A percentile compares a stretch with the other conserved stretches of the same genome.
Evolutionary conservation across 164 flowering plant species (phyloP).

Genomic region (Stephania cephalantha): DNA sequence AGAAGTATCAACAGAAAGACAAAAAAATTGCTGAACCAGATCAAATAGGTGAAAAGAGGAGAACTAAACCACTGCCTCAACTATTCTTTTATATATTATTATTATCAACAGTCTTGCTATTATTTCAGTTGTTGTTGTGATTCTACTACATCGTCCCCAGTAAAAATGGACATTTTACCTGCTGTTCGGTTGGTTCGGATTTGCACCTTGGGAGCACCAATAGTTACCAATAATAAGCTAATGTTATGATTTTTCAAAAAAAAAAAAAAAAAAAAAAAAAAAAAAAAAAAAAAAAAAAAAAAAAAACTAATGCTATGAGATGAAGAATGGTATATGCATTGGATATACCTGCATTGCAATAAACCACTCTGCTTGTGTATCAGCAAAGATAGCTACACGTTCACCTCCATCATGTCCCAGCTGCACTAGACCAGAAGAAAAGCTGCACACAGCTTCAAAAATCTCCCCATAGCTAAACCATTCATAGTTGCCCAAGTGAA

Average conservation of each 20-base stretch:
- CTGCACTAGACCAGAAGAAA: conserved; percentile 77
- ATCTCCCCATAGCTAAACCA: conserved; percentile 71
- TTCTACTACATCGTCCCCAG: too few species aligned
- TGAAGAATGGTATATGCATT: conserved; percentile 2
- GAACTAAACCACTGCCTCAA: background rate
- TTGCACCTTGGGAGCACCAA: background rate
- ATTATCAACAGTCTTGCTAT: too few species aligned
- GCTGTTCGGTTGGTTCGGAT: background rate
- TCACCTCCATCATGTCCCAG: conserved; percentile 73
- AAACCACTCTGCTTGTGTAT: conserved; percentile 91
- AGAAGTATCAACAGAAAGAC: background rate
- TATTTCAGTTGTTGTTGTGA: too few species aligned
- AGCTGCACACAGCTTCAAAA: conserved; percentile 61
- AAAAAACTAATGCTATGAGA: conserved; percentile 1
- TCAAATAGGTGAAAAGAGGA: background rate
- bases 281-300: too few species aligned
- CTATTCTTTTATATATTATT: too few species aligned
- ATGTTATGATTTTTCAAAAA: background rate
- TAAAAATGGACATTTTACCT: background rate
- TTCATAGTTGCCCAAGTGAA: conserved; percentile 86
- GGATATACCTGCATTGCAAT: conserved; percentile 79
- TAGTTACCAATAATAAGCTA: background rate
- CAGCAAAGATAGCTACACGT: conserved; percentile 93
- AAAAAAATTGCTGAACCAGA: background rate
- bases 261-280: background rate